phyloP scores from a whole-genome alignment of 1,139 yeast genomes.

The Hemisphaericaspora lyxosophila region DNA sequence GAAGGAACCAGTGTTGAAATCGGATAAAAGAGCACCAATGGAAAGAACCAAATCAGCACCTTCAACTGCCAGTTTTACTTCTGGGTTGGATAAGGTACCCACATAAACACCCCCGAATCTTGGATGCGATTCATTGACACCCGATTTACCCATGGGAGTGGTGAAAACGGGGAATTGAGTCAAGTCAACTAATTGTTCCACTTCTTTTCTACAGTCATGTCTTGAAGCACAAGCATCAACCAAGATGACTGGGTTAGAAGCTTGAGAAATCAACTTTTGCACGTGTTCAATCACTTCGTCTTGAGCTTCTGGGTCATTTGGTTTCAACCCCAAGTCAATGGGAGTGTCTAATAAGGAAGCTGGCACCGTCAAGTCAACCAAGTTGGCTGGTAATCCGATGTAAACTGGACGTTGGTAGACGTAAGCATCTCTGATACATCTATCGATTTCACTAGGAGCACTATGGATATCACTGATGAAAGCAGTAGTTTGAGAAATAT shows the following conservation, averaged over 20 bases:
- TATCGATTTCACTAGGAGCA: slow-evolving; percentile 72
- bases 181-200: slow-evolving; percentile 57
- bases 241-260: slow-evolving; percentile 70
- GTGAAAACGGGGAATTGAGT: slow-evolving; percentile 84
- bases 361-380: slow-evolving; percentile 66
- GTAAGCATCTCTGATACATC: slow-evolving; percentile 72
- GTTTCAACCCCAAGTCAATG: slow-evolving; percentile 58
- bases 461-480: slow-evolving; percentile 59
- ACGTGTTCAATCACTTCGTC: slow-evolving; percentile 66
- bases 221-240: slow-evolving; percentile 89
- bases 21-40: slow-evolving; percentile 81
- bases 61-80: slow-evolving; percentile 75
- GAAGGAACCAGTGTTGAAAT: slow-evolving; percentile 89
- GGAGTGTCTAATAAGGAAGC: slow-evolving; percentile 58
- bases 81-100: slow-evolving; percentile 78
- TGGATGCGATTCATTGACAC: slow-evolving; percentile 62
- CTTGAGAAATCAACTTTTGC: slow-evolving; percentile 50
- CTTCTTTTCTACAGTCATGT: slow-evolving; percentile 67
- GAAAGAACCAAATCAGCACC: slow-evolving; percentile 73
- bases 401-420: slow-evolving; percentile 80
- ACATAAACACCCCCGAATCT: slow-evolving; percentile 87
- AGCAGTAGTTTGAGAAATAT: slow-evolving; percentile 66
- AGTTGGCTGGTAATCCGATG: slow-evolving; percentile 79
- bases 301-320: slow-evolving; percentile 72
- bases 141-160: slow-evolving; percentile 91